phyloP scores from a whole-genome alignment of 306 rosid genomes.

The Begonia masoniana region DNA sequence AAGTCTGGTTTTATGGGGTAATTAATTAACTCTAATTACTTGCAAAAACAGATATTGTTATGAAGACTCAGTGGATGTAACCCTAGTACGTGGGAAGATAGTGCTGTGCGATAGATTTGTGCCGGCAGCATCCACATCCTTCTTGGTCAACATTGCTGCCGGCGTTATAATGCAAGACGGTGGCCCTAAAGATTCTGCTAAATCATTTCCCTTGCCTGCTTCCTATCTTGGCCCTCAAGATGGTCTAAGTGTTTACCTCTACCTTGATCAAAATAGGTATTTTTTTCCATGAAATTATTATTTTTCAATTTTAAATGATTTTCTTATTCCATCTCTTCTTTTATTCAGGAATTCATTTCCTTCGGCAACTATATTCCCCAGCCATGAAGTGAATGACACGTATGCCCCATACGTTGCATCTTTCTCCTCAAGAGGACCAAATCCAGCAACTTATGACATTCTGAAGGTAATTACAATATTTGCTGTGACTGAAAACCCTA shows the following conservation, averaged over 20 bases:
- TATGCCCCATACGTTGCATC: conserved; percentile 19
- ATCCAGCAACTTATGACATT: conserved; percentile 16
- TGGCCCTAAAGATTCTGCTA: background rate
- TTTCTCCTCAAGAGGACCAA: conserved; percentile 57
- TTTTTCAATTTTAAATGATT: no score
- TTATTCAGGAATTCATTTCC: conserved; percentile 6
- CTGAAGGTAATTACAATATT: conserved; percentile 29
- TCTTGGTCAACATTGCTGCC: conserved; percentile 7
- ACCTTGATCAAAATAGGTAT: conserved; percentile 5
- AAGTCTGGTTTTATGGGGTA: no score
- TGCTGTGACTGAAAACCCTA: background rate
- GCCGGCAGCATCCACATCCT: fast-evolving
- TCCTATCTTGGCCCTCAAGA: conserved; percentile 3
- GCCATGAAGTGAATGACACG: conserved; percentile 1
- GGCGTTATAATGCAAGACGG: conserved; percentile 17
- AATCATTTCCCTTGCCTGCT: conserved; percentile 14
- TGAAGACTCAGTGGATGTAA: conserved; percentile 6
- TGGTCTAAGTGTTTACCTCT: conserved; percentile 1
- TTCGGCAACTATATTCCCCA: conserved; percentile 5
- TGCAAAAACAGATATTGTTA: conserved; percentile 12
- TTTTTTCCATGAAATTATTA: conserved; percentile 3
- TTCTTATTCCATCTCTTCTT: no score
- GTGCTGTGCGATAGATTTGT: conserved; percentile 19
- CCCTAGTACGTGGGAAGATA: conserved; percentile 33
- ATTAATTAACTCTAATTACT: no score